These are phyloP conservation scores for Ogataea pignaliae DNA, from an alignment of 805 yeast species.

Conservation along the genomic window DNA sequence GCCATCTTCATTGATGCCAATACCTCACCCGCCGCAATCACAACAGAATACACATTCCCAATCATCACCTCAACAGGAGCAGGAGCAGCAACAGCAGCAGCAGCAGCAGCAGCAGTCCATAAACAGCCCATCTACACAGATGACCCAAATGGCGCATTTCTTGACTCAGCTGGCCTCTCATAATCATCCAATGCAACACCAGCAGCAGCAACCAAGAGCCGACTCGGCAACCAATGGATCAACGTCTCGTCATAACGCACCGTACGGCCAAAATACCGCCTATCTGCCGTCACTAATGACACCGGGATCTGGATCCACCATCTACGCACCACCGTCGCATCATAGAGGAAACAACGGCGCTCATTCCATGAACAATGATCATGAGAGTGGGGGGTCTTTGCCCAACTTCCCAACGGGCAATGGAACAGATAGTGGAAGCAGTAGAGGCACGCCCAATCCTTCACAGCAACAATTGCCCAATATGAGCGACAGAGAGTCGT, in stretches of 20 bases:
- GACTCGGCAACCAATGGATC: not conserved
- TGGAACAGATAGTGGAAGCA: not conserved
- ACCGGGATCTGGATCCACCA: no score
- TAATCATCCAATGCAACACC: slow-evolving; percentile 1
- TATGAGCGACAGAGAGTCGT: slow-evolving; percentile 4
- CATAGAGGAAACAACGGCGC: no score
- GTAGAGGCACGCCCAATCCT: not conserved
- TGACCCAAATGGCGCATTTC: slow-evolving; percentile 9
- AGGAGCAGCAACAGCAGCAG: not conserved
- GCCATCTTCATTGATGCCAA: not conserved
- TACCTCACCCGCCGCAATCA: not conserved
- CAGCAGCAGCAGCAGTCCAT: not conserved
- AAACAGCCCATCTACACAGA: slow-evolving; percentile 1
- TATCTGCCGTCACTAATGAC: no score
- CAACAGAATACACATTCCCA: not conserved
- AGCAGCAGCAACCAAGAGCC: no score
- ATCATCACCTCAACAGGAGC: no score
- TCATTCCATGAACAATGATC: no score
- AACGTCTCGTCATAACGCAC: not conserved
- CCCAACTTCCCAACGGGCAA: not conserved
- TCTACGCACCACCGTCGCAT: no score
- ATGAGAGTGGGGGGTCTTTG: not conserved
- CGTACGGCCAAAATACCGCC: no score
- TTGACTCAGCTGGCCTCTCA: slow-evolving; percentile 8
- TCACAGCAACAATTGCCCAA: slow-evolving; percentile 5